phyloP scores from a whole-genome alignment of 108 stramenopile species.

The Chaetoceros tenuissimus region DNA sequence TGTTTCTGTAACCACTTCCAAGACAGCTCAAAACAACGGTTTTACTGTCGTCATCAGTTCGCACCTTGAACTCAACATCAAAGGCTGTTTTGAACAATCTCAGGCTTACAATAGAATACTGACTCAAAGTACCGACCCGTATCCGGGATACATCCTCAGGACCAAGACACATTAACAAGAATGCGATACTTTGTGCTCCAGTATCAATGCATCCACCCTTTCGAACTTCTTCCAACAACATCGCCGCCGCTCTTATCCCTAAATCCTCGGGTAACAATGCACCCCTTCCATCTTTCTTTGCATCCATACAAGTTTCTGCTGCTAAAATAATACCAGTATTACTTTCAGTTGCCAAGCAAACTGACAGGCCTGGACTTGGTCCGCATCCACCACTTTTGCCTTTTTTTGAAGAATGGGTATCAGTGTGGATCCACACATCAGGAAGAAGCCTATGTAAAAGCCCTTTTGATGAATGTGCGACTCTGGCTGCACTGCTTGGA shows the following conservation, averaged over 20 bases:
- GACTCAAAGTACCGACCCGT: slow-evolving; percentile 67
- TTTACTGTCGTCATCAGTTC: slow-evolving; percentile 51
- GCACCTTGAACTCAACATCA: slow-evolving; percentile 82
- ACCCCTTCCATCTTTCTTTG: slow-evolving; percentile 30
- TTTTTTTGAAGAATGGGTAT: slow-evolving; percentile 68
- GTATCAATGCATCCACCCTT: slow-evolving; percentile 94
- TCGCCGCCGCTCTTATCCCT: slow-evolving; percentile 70
- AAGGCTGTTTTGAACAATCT: slow-evolving; percentile 74
- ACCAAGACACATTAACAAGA: slow-evolving; percentile 93
- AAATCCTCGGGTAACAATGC: slow-evolving; percentile 89
- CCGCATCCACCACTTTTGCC: slow-evolving; percentile 46
- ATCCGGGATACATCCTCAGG: slow-evolving; percentile 93
- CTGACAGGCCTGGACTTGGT: slow-evolving; percentile 75
- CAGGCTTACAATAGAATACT: slow-evolving; percentile 71
- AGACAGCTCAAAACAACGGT: slow-evolving; percentile 82
- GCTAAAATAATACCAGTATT: slow-evolving; percentile 80
- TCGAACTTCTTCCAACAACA: slow-evolving; percentile 87
- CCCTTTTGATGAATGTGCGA: slow-evolving; percentile 90
- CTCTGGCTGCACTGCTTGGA: slow-evolving; percentile 88
- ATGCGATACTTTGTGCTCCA: slow-evolving; percentile 67
- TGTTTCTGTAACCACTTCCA: slow-evolving; percentile 82
- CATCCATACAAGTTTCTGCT: slow-evolving; percentile 70
- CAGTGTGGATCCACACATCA: slow-evolving; percentile 95
- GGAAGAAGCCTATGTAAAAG: slow-evolving; percentile 82
- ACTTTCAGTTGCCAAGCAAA: slow-evolving; percentile 80